A percentile compares a stretch with the other conserved stretches of the same genome.
Evolutionary conservation across 495 filamentous ascomycete genomes (phyloP).

Genomic region (Schizothecium vesticola): DNA sequence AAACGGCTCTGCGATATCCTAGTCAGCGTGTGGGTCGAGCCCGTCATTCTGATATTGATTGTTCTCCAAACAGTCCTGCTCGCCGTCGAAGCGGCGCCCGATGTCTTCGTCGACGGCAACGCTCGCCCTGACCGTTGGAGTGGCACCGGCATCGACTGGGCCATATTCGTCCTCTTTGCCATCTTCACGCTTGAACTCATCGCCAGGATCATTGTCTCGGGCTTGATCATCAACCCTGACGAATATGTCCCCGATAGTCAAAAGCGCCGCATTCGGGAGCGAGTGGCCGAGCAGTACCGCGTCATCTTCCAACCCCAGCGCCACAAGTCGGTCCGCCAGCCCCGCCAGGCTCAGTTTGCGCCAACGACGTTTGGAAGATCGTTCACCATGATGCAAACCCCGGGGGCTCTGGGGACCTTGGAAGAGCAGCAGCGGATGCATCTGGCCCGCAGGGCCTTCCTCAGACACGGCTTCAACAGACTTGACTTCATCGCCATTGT

Average conservation of each 20-base stretch:
- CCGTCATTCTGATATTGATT: conserved; percentile 80
- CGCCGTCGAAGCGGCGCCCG: conserved; percentile 69
- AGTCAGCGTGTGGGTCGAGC: conserved; percentile 84
- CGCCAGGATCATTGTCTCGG: conserved; percentile 82
- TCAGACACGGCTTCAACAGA: conserved; percentile 92
- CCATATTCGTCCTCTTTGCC: conserved; percentile 74
- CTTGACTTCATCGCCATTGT: conserved; percentile 94
- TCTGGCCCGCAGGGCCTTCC: conserved; percentile 84
- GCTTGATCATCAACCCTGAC: conserved; percentile 77
- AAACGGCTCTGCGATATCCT: conserved; percentile 75
- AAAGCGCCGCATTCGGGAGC: conserved; percentile 63
- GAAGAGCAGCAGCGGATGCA: conserved; percentile 78
- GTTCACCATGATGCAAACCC: conserved; percentile 69
- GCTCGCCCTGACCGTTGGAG: conserved; percentile 56
- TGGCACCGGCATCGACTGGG: conserved; percentile 63
- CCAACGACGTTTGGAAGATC: conserved; percentile 74
- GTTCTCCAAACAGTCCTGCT: conserved; percentile 82
- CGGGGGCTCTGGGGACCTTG: conserved; percentile 46
- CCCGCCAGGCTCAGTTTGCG: conserved; percentile 33
- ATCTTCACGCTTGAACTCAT: conserved; percentile 86
- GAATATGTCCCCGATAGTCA: conserved; percentile 80
- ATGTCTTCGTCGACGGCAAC: conserved; percentile 55
- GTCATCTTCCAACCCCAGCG: conserved; percentile 74
- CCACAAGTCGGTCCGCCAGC: conserved; percentile 55
- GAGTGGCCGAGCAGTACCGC: conserved; percentile 67